phyloP scores from a whole-genome alignment of 2,329 filamentous ascomycete species.

The Eutypella sp. region DNA sequence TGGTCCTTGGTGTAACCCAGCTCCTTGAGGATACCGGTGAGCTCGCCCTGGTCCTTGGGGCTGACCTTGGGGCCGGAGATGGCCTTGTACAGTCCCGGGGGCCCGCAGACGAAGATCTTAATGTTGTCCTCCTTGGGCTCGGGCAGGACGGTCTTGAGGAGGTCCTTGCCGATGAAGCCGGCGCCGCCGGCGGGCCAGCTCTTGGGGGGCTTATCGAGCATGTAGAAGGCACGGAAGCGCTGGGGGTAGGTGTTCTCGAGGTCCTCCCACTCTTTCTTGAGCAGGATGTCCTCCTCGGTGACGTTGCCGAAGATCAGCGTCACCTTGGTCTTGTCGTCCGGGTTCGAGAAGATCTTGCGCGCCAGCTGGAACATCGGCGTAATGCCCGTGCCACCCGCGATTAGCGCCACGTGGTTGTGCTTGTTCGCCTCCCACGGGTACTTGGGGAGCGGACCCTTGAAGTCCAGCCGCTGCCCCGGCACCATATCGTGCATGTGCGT shows the following conservation, averaged over 20 bases:
- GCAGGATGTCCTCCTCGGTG: conserved; percentile 80
- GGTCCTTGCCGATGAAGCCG: conserved; percentile 82
- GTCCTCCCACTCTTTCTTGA: conserved; percentile 78
- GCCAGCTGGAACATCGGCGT: conserved; percentile 96
- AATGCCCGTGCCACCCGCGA: conserved; percentile 95
- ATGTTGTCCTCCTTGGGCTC: conserved; percentile 88
- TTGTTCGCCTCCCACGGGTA: conserved; percentile 89
- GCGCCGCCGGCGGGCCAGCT: conserved; percentile 65
- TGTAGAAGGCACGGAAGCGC: conserved; percentile 92
- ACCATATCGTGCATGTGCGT: conserved; percentile 79
- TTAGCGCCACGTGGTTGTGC: conserved; percentile 79
- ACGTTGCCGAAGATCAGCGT: conserved; percentile 93
- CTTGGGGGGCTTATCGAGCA: conserved; percentile 78
- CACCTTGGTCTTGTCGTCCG: conserved; percentile 94
- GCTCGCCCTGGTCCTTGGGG: conserved; percentile 90
- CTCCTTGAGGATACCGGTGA: conserved; percentile 75
- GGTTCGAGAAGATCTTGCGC: conserved; percentile 91
- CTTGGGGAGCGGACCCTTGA: conserved; percentile 96
- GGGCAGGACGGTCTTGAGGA: conserved; percentile 90
- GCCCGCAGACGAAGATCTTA: conserved; percentile 95
- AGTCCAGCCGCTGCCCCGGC: conserved; percentile 75
- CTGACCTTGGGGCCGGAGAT: conserved; percentile 86
- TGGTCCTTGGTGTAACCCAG: conserved; percentile 82
- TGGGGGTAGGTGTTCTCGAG: conserved; percentile 94
- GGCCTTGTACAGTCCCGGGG: conserved; percentile 88